Conservation (phyloP, 1,284 basidiomycete species). For the Heterobasidion annosum region DNA sequence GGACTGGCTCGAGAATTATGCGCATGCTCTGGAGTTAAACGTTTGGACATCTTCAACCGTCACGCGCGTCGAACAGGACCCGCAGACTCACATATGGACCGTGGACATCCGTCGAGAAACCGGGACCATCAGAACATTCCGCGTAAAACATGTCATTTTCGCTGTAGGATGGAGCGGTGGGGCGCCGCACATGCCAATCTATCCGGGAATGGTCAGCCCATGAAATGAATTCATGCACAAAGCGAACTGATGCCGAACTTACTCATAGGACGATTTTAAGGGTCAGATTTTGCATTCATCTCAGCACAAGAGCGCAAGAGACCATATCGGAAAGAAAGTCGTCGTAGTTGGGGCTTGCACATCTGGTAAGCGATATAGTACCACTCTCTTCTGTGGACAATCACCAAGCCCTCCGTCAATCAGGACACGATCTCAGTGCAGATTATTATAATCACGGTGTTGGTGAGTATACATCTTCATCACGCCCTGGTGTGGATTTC, state of each 20-base stretch:
- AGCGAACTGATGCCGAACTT: no score
- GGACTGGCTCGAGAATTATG: conserved; percentile 63
- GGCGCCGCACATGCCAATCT: conserved; percentile 35
- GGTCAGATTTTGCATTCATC: conserved; percentile 35
- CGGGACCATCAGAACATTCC: conserved; percentile 34
- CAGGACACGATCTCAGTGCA: conserved; percentile 30
- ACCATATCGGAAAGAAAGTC: conserved; percentile 34
- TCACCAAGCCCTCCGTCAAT: background rate
- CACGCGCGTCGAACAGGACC: conserved; percentile 32
- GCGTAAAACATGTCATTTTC: conserved; percentile 50
- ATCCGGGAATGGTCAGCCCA: conserved; percentile 27
- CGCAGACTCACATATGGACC: conserved; percentile 41
- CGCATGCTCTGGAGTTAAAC: conserved; percentile 53
- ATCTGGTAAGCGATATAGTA: conserved; percentile 23
- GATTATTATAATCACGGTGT: conserved; percentile 37
- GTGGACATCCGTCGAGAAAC: conserved; percentile 37
- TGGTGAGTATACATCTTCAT: conserved; percentile 18
- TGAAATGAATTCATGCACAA: background rate
- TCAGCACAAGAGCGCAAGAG: conserved; percentile 25
- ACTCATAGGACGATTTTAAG: conserved; percentile 28
- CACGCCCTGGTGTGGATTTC: background rate
- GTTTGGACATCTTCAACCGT: conserved; percentile 54
- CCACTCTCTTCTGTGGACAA: background rate
- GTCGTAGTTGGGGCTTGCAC: conserved; percentile 43
- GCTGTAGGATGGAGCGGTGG: conserved; percentile 53